Conservation (phyloP, 345 rosid genomes). For the Barbarea vulgaris region DNA sequence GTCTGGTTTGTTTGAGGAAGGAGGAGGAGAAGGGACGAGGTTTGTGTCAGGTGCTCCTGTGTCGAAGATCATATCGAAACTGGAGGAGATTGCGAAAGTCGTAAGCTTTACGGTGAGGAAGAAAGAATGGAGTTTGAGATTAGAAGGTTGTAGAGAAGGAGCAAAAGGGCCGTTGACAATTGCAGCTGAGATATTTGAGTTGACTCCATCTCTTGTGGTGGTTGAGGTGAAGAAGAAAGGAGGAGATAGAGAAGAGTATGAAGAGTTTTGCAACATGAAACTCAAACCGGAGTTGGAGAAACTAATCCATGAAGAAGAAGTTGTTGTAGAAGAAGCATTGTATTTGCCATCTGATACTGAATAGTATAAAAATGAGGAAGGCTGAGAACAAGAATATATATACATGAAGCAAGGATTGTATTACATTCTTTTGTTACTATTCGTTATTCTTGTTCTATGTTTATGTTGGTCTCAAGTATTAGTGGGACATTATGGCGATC, state of each 20-base stretch:
- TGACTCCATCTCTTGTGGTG: constrained; percentile 66
- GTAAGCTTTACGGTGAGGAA: constrained; percentile 77
- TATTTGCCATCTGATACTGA: constrained; percentile 69
- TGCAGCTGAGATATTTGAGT: constrained; percentile 67
- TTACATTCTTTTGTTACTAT: constrained; percentile 22
- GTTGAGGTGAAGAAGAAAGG: constrained; percentile 91
- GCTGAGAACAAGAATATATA: constrained; percentile 34
- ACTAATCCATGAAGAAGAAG: constrained; percentile 46
- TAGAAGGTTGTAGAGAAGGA: constrained; percentile 72
- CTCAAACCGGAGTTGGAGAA: constrained; percentile 76
- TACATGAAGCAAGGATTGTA: constrained; percentile 17
- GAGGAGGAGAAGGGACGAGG: constrained; percentile 64
- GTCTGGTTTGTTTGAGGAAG: constrained; percentile 73
- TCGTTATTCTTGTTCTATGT: constrained; percentile 15
- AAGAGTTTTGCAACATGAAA: constrained; percentile 71
- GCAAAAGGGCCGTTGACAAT: constrained; percentile 64
- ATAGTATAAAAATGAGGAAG: constrained; percentile 40
- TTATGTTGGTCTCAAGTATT: neutral
- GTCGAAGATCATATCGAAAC: constrained; percentile 58
- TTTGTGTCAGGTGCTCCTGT: constrained; percentile 66
- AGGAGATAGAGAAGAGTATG: constrained; percentile 79
- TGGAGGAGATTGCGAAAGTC: constrained; percentile 70
- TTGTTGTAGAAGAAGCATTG: constrained; percentile 34
- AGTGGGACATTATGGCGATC: constrained; percentile 1
- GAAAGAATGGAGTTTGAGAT: constrained; percentile 71